These are phyloP conservation scores for Crataegus laevigata DNA, from an alignment of 306 rosid genomes.

Conservation along the genomic window DNA sequence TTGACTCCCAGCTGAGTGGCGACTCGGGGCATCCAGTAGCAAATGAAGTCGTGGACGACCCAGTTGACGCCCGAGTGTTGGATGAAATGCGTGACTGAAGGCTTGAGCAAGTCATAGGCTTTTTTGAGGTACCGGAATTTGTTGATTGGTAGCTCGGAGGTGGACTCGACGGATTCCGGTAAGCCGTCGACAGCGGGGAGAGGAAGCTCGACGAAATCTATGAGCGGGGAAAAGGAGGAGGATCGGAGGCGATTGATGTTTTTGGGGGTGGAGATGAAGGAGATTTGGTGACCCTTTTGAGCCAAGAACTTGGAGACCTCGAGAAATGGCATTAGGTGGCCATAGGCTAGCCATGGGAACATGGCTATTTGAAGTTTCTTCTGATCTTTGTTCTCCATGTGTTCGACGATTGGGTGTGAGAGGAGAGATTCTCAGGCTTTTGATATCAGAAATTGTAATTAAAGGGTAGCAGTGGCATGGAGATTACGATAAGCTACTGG, in stretches of 20 bases:
- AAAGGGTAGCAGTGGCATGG: no score
- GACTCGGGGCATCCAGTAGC: conserved; percentile 7
- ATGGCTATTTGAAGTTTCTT: conserved; percentile 6
- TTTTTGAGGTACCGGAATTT: conserved; percentile 12
- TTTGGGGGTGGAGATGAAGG: conserved; percentile 29
- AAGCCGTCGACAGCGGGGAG: conserved; percentile 8
- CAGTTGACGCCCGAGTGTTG: not conserved
- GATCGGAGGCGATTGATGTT: conserved; percentile 10
- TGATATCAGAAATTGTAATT: no score
- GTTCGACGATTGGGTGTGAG: not conserved
- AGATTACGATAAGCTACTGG: no score
- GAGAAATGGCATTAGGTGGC: conserved; percentile 20
- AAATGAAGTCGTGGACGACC: conserved; percentile 13
- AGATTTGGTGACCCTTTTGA: conserved; percentile 19
- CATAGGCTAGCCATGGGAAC: conserved; percentile 25
- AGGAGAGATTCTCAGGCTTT: no score
- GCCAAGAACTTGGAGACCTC: conserved; percentile 19
- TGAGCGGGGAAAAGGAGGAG: not conserved
- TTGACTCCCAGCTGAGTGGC: not conserved
- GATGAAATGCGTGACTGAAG: not conserved
- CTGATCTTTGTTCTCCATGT: not conserved
- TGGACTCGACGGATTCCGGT: conserved; percentile 17
- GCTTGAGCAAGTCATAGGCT: conserved; percentile 18
- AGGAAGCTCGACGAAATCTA: conserved; percentile 10
- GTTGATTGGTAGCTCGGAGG: conserved; percentile 10